These are phyloP conservation scores for Trichoderma atrobrunneum DNA, from an alignment of 2,329 filamentous ascomycete species.

Conservation along the genomic window DNA sequence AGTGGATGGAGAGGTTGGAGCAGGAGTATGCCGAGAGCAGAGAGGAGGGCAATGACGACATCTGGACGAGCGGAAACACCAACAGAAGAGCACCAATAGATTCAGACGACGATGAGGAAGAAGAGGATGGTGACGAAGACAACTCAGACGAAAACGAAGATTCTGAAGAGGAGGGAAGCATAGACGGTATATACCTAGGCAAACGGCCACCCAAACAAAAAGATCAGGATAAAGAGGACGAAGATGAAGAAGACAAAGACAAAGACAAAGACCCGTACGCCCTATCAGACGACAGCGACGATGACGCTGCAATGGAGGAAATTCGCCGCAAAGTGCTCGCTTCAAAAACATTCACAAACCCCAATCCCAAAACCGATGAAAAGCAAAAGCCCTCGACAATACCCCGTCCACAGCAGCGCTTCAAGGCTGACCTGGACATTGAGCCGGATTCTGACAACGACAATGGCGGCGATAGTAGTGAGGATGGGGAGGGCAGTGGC, in stretches of 20 bases:
- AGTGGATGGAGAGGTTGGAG: slow-evolving; percentile 88
- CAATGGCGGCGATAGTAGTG: slow-evolving; percentile 47
- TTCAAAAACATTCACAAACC: slow-evolving; percentile 75
- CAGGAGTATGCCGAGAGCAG: slow-evolving; percentile 82
- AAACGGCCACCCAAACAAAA: slow-evolving; percentile 43
- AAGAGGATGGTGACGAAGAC: slow-evolving; percentile 48
- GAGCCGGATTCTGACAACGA: slow-evolving; percentile 61
- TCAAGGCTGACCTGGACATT: slow-evolving; percentile 58
- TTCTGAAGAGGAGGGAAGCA: slow-evolving; percentile 43
- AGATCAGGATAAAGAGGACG: not conserved
- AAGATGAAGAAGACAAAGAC: slow-evolving; percentile 42
- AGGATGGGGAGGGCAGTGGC: slow-evolving; percentile 58
- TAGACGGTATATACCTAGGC: slow-evolving; percentile 61
- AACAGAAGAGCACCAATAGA: slow-evolving; percentile 62
- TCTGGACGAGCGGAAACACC: slow-evolving; percentile 88
- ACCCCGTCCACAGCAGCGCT: slow-evolving; percentile 50
- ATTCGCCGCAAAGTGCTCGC: slow-evolving; percentile 85
- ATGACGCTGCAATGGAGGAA: slow-evolving; percentile 85
- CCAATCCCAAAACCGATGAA: slow-evolving; percentile 46
- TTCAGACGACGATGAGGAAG: slow-evolving; percentile 53
- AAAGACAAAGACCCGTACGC: slow-evolving; percentile 65
- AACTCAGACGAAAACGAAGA: slow-evolving; percentile 44
- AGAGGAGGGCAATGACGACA: slow-evolving; percentile 66
- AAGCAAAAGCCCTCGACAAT: slow-evolving; percentile 64
- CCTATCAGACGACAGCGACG: slow-evolving; percentile 77